Base-by-base conservation (phyloP, 441 rosid genomes). In the Dalechampia spathulata region DNA sequence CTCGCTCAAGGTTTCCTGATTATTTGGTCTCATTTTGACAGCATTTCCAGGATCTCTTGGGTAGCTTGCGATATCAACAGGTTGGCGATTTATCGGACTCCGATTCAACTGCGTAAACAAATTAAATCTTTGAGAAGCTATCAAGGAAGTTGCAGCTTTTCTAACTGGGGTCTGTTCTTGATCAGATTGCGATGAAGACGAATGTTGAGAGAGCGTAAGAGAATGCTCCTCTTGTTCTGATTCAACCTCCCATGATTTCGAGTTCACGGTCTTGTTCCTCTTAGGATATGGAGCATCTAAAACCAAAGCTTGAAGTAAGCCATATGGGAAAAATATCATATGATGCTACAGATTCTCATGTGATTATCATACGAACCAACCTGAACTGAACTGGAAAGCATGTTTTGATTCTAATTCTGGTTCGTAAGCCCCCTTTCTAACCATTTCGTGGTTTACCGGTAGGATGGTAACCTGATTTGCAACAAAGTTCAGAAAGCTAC, bases 171-270 rank as follows among this genome's bases (percentile, higher is more conserved):
- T 58, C 63, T 72, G 86, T 32, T 85, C 93, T 62, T 77, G 89
- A 65, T 85, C 93, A 44, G 89, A 85, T 61, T 75, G 83, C 0
- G 93, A 85, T 2, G 93, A 83, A 7, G 93, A 83, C 1, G 93
- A 85, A 68, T 77, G 78, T 62, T 73, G 89, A 19, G 93, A 80
- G 36, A 77, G 78, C 0, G 87, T 75, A 42, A 72, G 85, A 37
- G 87, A 80, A 70, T 83, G 87, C 52, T 85, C 89, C 61, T 85
- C 93, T 58, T 78, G 83, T 36, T 85, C 87, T 5, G 72, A 74
- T 60, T 82, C 85, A 57, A 65, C 64, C 13, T 76, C 90, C 71
- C 73, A 74, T 17, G 45, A 60, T 30, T 65, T 75, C 0, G 65
- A 60, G 63, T 49, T 58, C 13, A 37, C 15, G 12, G 63, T 61